Percentiles rank a stretch among this genome's conserved stretches.
Conservation (phyloP, 129 eudicot species). For the Flaveria sonorensis region DNA sequence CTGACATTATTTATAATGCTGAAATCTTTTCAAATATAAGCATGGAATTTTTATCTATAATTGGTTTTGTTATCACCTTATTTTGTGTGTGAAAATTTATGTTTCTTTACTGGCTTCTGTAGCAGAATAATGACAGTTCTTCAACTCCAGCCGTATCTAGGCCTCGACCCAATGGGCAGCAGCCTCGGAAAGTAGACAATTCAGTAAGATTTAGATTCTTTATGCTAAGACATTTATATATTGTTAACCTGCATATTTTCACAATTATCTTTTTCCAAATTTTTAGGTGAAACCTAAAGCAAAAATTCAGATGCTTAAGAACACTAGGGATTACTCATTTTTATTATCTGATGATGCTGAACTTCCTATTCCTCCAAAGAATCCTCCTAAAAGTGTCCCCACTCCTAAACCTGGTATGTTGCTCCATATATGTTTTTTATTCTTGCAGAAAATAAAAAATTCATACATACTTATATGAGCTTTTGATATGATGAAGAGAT, state of each 20-base stretch:
- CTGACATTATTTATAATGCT: neutral
- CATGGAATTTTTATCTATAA: neutral
- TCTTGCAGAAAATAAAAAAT: neutral
- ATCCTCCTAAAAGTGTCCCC: constrained; percentile 44
- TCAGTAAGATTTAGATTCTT: constrained; percentile 41
- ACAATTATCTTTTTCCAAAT: constrained; percentile 2
- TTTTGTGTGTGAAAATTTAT: neutral
- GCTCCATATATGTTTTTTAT: constrained; percentile 20
- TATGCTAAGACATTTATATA: neutral
- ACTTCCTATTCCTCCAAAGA: constrained; percentile 61
- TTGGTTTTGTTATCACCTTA: neutral
- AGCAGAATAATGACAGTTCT: constrained; percentile 50
- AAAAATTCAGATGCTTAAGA: constrained; percentile 66
- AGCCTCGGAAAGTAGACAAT: constrained; percentile 39
- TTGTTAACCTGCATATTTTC: constrained; percentile 6
- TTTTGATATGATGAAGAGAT: constrained; percentile 68
- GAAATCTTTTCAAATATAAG: constrained; percentile 11
- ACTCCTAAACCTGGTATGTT: constrained; percentile 58
- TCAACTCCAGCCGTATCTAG: constrained; percentile 47
- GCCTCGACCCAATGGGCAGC: constrained; percentile 41
- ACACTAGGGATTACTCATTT: constrained; percentile 90
- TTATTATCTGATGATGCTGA: constrained; percentile 90
- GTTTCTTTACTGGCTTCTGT: constrained; percentile 18
- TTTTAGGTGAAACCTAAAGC: constrained; percentile 54
- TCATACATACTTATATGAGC: constrained; percentile 47